Evolutionary conservation across 78 protist genomes (phyloP).

Genomic region (Protostelium mycophagum): DNA sequence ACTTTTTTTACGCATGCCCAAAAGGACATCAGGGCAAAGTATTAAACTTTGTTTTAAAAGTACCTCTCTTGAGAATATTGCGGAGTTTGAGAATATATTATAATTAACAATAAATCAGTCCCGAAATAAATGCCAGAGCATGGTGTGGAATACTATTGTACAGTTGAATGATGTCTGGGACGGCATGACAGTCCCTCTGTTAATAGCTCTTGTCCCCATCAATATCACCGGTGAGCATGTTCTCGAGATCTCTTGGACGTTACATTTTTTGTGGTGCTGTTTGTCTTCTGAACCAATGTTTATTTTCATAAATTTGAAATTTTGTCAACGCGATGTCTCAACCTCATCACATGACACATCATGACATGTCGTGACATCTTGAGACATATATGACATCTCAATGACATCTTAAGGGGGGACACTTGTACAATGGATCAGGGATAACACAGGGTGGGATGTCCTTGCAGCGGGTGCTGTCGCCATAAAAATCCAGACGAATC

Average conservation of each 20-base stretch:
- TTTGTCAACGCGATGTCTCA: no score
- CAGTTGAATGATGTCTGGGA: background rate
- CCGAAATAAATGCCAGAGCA: background rate
- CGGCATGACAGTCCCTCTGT: background rate
- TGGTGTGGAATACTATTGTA: background rate
- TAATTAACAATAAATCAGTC: no score
- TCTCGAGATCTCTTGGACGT: background rate
- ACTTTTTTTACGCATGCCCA: background rate
- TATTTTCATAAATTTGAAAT: no score
- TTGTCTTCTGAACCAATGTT: no score
- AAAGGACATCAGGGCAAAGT: background rate
- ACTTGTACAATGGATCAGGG: background rate
- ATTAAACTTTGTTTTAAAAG: no score
- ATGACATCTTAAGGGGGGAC: background rate
- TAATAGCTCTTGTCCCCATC: background rate
- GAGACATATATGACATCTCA: no score
- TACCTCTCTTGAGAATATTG: no score
- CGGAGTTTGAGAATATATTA: no score
- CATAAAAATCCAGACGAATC: background rate
- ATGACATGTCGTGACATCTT: no score
- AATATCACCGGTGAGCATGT: background rate
- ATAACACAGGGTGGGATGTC: background rate
- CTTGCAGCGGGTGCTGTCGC: background rate
- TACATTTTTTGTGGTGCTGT: no score
- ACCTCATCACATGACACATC: no score